Evolutionary conservation across 202 grass and related monocot species (phyloP), one percentile per base, ranked within the genome.

Genomic region (Setaria italica): DNA sequence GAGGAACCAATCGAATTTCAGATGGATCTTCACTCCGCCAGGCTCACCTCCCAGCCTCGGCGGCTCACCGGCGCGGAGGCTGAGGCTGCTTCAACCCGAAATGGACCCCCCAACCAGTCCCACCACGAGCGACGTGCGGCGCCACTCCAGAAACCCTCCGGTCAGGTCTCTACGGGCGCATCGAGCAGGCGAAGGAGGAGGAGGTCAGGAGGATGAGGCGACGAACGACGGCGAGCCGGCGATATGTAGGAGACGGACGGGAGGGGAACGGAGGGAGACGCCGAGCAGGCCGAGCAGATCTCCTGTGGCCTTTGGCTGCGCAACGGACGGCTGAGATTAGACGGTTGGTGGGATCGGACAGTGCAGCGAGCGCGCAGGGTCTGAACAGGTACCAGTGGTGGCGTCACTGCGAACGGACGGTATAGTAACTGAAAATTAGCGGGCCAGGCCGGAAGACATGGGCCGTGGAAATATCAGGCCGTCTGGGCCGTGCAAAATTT

Each of bases 141-240:
- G 4, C 7, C 42, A 13, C 67, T 49, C 13, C 55, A 33, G 56
- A 47, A 2, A 21, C 59, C 25, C 16, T 29, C 43, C 17, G 42
- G 20, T 21, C 41, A 41, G 67, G 29, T 35, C 16, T 0, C 16
- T 46, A 34, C 9, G 54, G 67, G 67, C 25, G 41, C 66, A 14
- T 25, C 55, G n/a, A n/a, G 55, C 37, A n/a, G 74, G 54, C 37
- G 46, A 20, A 49, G 43, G 57, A 60, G 59, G 68, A 32, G 49
- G 39, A 70, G 67, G 33, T 41, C 39, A 20, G 21, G 2, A 19
- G 25, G 7, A 45, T 6, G 80, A 50, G 66, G 42, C 9, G 30
- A n/a, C 25, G 77, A 33, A 32, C 41, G 42, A 48, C 35, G 83
- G 48, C 71, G 29, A 73, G 80, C 56, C 80, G 80, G 68, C 17